These are phyloP conservation scores for Debaryomyces prosopidis DNA, from an alignment of 805 yeast genomes.

Conservation along the genomic window DNA sequence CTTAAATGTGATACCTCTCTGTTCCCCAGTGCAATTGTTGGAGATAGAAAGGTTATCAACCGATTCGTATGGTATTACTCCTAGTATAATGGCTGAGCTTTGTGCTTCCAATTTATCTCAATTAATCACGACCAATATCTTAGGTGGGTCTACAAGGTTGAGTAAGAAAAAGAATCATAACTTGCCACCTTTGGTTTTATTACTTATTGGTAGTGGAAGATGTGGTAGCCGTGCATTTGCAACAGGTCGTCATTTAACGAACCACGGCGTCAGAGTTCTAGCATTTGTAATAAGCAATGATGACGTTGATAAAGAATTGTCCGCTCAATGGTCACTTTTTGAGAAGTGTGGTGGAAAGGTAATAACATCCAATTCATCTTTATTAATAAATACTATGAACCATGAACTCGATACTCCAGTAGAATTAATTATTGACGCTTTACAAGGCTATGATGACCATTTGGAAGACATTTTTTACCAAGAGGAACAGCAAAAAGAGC, in stretches of 20 bases:
- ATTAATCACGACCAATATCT: conserved; percentile 51
- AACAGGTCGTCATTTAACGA: conserved; percentile 74
- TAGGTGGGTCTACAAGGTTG: conserved; percentile 71
- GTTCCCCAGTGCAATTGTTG: conserved; percentile 75
- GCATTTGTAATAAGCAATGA: conserved; percentile 44
- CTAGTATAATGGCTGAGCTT: conserved; percentile 56
- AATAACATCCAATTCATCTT: conserved; percentile 31
- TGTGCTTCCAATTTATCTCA: conserved; percentile 67
- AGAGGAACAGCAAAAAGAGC: conserved; percentile 36
- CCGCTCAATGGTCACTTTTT: conserved; percentile 55
- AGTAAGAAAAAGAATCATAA: conserved; percentile 65
- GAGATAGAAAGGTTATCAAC: conserved; percentile 67
- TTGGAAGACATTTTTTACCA: conserved; percentile 54
- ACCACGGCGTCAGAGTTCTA: conserved; percentile 70
- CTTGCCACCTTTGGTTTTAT: conserved; percentile 72
- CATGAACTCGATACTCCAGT: conserved; percentile 66
- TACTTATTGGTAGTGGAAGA: conserved; percentile 71
- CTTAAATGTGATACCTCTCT: conserved; percentile 49
- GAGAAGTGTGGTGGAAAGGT: conserved; percentile 69
- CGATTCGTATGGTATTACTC: conserved; percentile 51
- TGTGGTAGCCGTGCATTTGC: conserved; percentile 78
- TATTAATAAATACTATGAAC: conserved; percentile 36
- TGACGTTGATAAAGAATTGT: conserved; percentile 43
- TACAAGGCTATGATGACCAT: conserved; percentile 79
- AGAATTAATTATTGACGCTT: conserved; percentile 77